Evolutionary conservation across 1,284 basidiomycete species (phyloP), one percentile per base, ranked within the genome.

Genomic region (Puccinia horiana): DNA sequence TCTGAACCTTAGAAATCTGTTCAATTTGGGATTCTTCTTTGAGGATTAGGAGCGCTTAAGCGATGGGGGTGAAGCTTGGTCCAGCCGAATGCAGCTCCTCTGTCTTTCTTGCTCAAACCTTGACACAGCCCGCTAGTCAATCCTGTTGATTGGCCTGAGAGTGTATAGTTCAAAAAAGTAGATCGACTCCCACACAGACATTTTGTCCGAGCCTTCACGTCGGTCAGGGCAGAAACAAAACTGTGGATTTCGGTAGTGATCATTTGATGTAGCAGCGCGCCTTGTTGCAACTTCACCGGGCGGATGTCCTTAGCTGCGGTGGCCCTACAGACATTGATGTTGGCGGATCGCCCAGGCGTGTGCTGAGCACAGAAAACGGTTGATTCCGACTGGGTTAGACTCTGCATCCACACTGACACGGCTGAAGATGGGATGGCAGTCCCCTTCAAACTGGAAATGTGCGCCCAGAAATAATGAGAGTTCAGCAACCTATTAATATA

Each of bases 111-210:
- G 26, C 26, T n/a, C n/a, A 49, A 49, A 70, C 11, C 40, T 47
- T 47, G 69, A 47, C 5, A 2, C 42, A 40, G 42, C 44, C 69
- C 69, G 42, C 47, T 72, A 47, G 20, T 72, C 69, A 49, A 72
- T 72, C 69, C 69, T 47, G 69, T 72, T 72, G 69, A 49, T 32
- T 72, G 5, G 29, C 69, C 42, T 72, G 69, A 49, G 69, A 72
- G 69, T 47, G 26, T 32, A n/a, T 29, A 32, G 18, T n/a, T 49
- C 44, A 72, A 49, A 72, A 32, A 44, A 72, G 69, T 32, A 1
- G 47, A 14, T 47, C 42, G 44, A 23, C 69, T 47, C 69, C 26
- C 69, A 32, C 40, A 16, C 6, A 32, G n/a, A 14, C 26, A 5
- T 47, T 72, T 1, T 6, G 42, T 3, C 20, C 69, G 69, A 40